A percentile compares a stretch with the other conserved stretches of the same genome.
These are phyloP conservation scores for Didymellaceae sp. DNA, from an alignment of 2,329 filamentous ascomycete genomes.

Conservation along the genomic window DNA sequence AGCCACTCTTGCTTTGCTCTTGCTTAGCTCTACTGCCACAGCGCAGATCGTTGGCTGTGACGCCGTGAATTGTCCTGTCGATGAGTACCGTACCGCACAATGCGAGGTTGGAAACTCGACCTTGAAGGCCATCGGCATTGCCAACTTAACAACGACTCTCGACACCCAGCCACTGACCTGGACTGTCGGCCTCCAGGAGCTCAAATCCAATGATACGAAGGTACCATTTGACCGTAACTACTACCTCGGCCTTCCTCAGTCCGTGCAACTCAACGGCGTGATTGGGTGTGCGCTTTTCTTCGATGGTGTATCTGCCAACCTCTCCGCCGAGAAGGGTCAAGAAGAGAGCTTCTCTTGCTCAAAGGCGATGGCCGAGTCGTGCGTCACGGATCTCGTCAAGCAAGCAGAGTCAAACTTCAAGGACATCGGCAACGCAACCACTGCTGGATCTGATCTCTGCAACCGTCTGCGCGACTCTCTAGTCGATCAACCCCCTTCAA, in stretches of 20 bases:
- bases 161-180: conserved; percentile 10
- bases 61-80: conserved; percentile 9
- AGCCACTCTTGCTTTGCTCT: not conserved
- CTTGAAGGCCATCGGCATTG: conserved; percentile 8
- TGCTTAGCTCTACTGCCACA: not conserved
- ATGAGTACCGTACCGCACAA: not conserved
- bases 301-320: conserved; percentile 4
- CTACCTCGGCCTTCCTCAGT: conserved; percentile 12
- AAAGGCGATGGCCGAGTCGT: not conserved
- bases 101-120: conserved; percentile 8
- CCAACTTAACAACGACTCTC: conserved; percentile 4
- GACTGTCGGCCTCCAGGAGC: conserved; percentile 11
- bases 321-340: not conserved
- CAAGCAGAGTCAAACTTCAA: conserved; percentile 2
- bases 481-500: not conserved
- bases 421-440: not conserved
- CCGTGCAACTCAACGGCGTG: not conserved
- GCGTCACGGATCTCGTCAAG: conserved; percentile 5
- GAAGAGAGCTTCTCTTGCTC: conserved; percentile 3
- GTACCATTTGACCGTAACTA: conserved; percentile 10
- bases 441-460: not conserved
- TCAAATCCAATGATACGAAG: not conserved
- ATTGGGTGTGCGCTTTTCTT: conserved; percentile 15
- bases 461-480: conserved; percentile 4
- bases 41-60: conserved; percentile 13